Base-by-base conservation (phyloP, 2,329 filamentous ascomycete genomes). In the Helotiales sp. region DNA sequence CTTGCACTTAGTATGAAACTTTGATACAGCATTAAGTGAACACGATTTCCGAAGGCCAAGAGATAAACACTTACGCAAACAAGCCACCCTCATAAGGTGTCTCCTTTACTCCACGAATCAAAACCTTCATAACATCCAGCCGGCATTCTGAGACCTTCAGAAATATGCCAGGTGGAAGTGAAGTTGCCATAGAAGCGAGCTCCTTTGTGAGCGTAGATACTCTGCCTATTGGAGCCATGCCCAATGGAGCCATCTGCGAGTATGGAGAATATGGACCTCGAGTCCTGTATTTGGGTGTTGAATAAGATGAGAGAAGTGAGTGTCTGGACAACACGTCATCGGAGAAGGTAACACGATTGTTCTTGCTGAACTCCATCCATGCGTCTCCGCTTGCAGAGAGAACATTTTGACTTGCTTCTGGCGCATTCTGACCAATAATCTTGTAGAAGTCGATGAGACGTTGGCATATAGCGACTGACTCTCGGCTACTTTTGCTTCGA, bases 101-200 rank as follows among this genome's bases (percentile, higher is more conserved):
- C 1, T 59, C 64, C 48, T 62, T 63, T 2, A 57, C 54, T 4
- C 64, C 63, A 36, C 62, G 30, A 24, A 67, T 67, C 2, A 67
- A 44, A 5, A 62, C 59, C 34, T 67, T 67, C 64, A 67, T 66
- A 7, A 59, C 59, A 59, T 66, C 64, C 15, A 55, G 53, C 13
- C 63, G 54, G 12, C 55, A 61, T 30, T 66, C 63, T 5, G 60
- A 62, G 53, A 67, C 57, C 52, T 65, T 67, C 9, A 67, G 53
- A 52, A 67, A 67, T 10, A 67, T 59, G 30, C 63, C 63, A 27
- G 52, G 17, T 17, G 64, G 64, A 10, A 67, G 55, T 2, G 61
- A 64, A n/a, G 64, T 65, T 13, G 59, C 62, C 46, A 67, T 47
- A 15, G 61, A 65, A 8, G 63, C 63, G 29, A 67, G 57, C 40